phyloP scores from a whole-genome alignment of 2,329 filamentous ascomycete species.

The Aspergillus sp. region DNA sequence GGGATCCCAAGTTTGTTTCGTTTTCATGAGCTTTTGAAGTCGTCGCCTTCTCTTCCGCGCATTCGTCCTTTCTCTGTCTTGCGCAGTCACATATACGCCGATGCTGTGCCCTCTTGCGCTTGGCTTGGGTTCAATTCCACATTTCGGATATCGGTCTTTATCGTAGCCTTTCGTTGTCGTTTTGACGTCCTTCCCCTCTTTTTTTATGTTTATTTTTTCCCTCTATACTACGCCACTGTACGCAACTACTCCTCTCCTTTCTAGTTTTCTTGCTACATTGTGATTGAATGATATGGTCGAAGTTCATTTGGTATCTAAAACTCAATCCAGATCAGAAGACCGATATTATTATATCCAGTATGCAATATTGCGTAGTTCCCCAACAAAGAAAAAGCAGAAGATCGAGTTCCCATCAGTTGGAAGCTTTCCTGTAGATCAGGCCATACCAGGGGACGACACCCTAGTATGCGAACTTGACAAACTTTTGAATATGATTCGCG shows the following conservation, averaged over 20 bases:
- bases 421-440: too few relatives aligned
- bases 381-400: too few relatives aligned
- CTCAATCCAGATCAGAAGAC: background rate
- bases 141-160: background rate
- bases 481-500: background rate
- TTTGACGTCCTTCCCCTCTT: conserved; percentile 1
- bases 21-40: conserved; percentile 53
- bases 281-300: background rate
- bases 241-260: conserved; percentile 1
- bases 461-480: too few relatives aligned
- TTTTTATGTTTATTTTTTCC: background rate
- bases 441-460: too few relatives aligned
- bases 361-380: background rate
- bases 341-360: background rate
- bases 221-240: too few relatives aligned
- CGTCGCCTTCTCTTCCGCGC: too few relatives aligned
- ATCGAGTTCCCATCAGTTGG: too few relatives aligned
- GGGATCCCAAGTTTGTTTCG: conserved; percentile 91
- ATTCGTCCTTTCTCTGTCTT: too few relatives aligned
- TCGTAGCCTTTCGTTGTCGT: background rate
- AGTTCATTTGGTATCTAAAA: background rate
- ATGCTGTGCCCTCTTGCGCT: too few relatives aligned
- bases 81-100: too few relatives aligned
- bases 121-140: too few relatives aligned
- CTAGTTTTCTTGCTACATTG: conserved; percentile 3